Evolutionary conservation across 441 rosid species (phyloP).

Genomic region (Manihot esculenta): DNA sequence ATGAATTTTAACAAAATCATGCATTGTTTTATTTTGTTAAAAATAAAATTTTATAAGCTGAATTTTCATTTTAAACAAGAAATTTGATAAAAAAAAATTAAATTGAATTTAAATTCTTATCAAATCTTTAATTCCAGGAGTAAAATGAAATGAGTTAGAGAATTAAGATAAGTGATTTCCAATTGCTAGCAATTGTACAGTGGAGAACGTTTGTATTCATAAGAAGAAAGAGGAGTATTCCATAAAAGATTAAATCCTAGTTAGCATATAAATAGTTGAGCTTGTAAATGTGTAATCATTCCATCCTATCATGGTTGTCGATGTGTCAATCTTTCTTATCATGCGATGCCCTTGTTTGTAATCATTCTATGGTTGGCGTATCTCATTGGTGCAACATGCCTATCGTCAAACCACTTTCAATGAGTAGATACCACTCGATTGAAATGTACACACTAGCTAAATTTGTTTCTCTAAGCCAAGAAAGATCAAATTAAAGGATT

Average conservation of each 20-base stretch:
- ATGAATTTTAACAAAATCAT: too few relatives aligned
- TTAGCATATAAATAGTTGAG: constrained; percentile 6
- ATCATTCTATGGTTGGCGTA: constrained; percentile 11
- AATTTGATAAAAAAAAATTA: too few relatives aligned
- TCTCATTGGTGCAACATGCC: constrained; percentile 7
- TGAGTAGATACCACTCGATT: neutral
- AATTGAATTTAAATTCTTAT: too few relatives aligned
- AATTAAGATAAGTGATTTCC: too few relatives aligned
- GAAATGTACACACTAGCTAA: too few relatives aligned
- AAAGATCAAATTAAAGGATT: neutral
- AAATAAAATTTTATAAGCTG: too few relatives aligned
- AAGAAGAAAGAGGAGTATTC: neutral
- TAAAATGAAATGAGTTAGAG: too few relatives aligned
- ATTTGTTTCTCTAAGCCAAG: too few relatives aligned
- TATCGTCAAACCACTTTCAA: neutral
- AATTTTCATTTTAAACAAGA: too few relatives aligned
- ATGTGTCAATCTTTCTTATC: constrained; percentile 14
- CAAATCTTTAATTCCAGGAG: too few relatives aligned
- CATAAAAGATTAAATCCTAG: constrained; percentile 1
- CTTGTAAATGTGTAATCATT: constrained; percentile 18
- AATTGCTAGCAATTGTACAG: too few relatives aligned
- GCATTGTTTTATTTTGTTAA: too few relatives aligned
- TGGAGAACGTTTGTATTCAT: neutral
- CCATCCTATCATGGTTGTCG: constrained; percentile 14
- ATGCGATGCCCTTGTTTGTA: constrained; percentile 9